A percentile compares a stretch with the other conserved stretches of the same genome.
Conservation (phyloP, 2,329 filamentous ascomycete species). For the Periconia sp. region DNA sequence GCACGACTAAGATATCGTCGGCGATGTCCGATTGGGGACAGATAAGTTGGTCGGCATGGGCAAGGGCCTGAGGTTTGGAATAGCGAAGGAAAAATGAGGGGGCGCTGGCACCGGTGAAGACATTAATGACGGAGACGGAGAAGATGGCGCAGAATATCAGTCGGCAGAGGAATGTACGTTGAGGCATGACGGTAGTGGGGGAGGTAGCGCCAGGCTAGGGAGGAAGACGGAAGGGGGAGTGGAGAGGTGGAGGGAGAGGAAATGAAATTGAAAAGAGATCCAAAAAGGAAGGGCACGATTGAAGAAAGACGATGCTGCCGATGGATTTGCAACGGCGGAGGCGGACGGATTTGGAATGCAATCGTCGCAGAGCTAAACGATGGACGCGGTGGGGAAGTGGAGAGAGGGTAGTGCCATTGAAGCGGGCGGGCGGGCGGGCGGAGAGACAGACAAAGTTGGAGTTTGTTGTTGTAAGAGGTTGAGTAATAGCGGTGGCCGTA, state of each 20-base stretch:
- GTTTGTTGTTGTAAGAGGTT: neutral
- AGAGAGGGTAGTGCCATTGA: slow-evolving; percentile 5
- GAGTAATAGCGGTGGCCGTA: neutral
- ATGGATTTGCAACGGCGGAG: neutral
- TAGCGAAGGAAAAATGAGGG: slow-evolving; percentile 31
- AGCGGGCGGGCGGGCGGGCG: slow-evolving; percentile 6
- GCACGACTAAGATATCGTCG: slow-evolving; percentile 59
- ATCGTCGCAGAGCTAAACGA: slow-evolving; percentile 6
- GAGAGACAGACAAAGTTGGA: neutral
- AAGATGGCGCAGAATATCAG: slow-evolving; percentile 37
- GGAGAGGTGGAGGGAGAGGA: neutral
- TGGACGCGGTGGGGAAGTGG: slow-evolving; percentile 5
- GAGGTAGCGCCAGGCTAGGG: slow-evolving; percentile 23
- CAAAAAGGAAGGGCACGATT: neutral
- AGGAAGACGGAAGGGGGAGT: neutral
- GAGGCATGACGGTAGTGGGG: slow-evolving; percentile 27
- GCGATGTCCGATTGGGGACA: slow-evolving; percentile 37
- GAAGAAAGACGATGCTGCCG: neutral
- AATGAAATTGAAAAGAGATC: slow-evolving; percentile 2
- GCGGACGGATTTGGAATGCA: neutral
- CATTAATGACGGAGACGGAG: slow-evolving; percentile 37
- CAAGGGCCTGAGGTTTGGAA: slow-evolving; percentile 21
- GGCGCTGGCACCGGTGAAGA: slow-evolving; percentile 33
- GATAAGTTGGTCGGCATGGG: slow-evolving; percentile 18
- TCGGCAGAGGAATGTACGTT: slow-evolving; percentile 35